These are phyloP conservation scores for Trametes cingulata DNA, from an alignment of 768 basidiomycete species.

Conservation along the genomic window DNA sequence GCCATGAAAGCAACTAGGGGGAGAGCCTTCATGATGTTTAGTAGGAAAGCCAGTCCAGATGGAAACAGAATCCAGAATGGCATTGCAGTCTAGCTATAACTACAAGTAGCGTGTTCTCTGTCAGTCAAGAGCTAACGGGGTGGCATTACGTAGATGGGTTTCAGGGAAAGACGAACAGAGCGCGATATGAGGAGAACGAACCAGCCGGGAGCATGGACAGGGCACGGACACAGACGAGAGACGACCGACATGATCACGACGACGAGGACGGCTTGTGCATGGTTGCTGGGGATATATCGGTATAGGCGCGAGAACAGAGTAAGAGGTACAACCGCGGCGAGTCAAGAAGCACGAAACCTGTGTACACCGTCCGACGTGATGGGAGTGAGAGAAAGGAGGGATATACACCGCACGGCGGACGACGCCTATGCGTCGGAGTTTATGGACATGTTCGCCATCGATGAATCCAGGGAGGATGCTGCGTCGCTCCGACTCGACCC, in stretches of 20 bases:
- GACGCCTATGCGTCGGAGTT: conserved; percentile 16
- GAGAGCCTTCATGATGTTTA: no score
- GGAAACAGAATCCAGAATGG: not conserved
- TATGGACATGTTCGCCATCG: conserved; percentile 29
- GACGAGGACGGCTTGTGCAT: not conserved
- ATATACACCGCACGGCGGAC: not conserved
- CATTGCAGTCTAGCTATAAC: conserved; percentile 9
- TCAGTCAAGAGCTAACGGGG: conserved; percentile 9
- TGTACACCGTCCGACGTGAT: conserved; percentile 10
- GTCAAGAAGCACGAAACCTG: not conserved
- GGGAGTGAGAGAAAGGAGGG: not conserved
- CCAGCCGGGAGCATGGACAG: not conserved
- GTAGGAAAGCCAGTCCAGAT: no score
- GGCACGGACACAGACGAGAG: not conserved
- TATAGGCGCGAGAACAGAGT: not conserved
- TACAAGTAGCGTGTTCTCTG: conserved; percentile 18
- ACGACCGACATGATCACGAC: not conserved
- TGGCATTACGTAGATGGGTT: conserved; percentile 15
- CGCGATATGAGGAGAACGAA: not conserved
- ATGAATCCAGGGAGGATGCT: conserved; percentile 26
- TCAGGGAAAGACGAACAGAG: not conserved
- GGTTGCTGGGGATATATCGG: conserved; percentile 6
- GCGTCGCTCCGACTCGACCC: conserved; percentile 34
- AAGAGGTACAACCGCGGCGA: conserved; percentile 4
- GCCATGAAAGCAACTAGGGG: conserved; percentile 32